Evolutionary conservation across 2,329 filamentous ascomycete genomes (phyloP).

Genomic region (Fonsecaea monophora): DNA sequence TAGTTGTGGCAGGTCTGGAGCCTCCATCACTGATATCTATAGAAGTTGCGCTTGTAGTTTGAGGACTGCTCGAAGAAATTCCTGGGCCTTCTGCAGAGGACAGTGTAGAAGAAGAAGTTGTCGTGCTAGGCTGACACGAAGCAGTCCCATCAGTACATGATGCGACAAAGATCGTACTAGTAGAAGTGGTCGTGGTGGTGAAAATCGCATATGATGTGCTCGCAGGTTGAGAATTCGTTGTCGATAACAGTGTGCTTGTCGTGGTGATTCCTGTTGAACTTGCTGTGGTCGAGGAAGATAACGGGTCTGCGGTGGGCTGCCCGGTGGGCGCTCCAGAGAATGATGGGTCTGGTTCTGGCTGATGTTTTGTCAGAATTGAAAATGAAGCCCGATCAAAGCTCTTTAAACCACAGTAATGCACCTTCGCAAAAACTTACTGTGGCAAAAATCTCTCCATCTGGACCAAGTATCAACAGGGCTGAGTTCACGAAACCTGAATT

Average conservation of each 20-base stretch:
- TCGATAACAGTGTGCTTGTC: constrained; percentile 1
- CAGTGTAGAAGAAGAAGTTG: not conserved
- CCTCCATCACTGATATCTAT: constrained; percentile 19
- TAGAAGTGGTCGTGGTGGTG: constrained; percentile 25
- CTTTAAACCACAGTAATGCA: not conserved
- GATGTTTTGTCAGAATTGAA: not conserved
- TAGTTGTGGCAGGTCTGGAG: constrained; percentile 15
- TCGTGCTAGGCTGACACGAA: constrained; percentile 13
- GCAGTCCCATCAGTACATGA: constrained; percentile 18
- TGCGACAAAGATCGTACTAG: constrained; percentile 23
- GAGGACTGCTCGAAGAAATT: not conserved
- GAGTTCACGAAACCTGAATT: constrained; percentile 31
- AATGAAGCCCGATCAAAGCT: not conserved
- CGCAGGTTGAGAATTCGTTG: not conserved
- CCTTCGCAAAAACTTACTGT: constrained; percentile 14
- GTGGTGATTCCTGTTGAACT: constrained; percentile 6
- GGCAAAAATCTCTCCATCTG: constrained; percentile 31
- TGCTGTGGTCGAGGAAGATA: constrained; percentile 24
- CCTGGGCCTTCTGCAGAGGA: not conserved
- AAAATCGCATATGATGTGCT: constrained; percentile 1
- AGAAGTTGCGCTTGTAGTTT: constrained; percentile 8
- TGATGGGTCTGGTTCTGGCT: constrained; percentile 24
- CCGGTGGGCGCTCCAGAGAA: constrained; percentile 34
- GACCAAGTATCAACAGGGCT: constrained; percentile 32
- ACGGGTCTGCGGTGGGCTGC: constrained; percentile 23